Evolutionary conservation across 805 yeast species (phyloP).

Genomic region (Cyberlindnera japonica): DNA sequence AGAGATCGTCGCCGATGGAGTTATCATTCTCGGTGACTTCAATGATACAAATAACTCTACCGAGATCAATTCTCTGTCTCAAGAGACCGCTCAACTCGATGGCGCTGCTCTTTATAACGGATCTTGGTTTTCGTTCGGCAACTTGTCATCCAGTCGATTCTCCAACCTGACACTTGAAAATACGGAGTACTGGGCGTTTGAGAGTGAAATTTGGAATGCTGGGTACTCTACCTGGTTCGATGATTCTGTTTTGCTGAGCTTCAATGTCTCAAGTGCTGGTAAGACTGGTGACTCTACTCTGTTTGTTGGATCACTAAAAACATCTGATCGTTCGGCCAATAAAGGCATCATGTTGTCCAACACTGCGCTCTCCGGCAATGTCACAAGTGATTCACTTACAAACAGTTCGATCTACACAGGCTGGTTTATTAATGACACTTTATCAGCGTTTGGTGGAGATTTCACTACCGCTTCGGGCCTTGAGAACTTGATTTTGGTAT

Average conservation of each 20-base stretch:
- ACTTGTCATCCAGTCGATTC: conserved; percentile 2
- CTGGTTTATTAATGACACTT: conserved; percentile 41
- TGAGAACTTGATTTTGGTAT: conserved; percentile 25
- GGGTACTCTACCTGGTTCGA: conserved; percentile 35
- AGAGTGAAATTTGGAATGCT: conserved; percentile 40
- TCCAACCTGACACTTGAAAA: conserved; percentile 33
- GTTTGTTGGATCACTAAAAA: conserved; percentile 25
- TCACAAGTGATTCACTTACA: conserved; percentile 15
- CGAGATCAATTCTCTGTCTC: conserved; percentile 26
- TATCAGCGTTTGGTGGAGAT: conserved; percentile 58
- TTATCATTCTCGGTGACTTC: conserved; percentile 48
- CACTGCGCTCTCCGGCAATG: conserved; percentile 17
- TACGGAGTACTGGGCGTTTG: conserved; percentile 41
- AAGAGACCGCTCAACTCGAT: conserved; percentile 32
- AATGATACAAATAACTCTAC: conserved; percentile 33
- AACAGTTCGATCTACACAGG: conserved; percentile 33
- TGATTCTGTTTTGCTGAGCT: conserved; percentile 24
- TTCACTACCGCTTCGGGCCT: conserved; percentile 34
- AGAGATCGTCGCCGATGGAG: conserved; percentile 29
- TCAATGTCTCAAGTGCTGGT: conserved; percentile 31
- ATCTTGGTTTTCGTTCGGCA: conserved; percentile 42
- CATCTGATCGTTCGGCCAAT: conserved; percentile 18
- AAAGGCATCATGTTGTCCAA: conserved; percentile 18
- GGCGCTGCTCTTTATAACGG: conserved; percentile 36
- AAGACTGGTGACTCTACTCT: conserved; percentile 17